Conservation (phyloP, 2,329 filamentous ascomycete species). For the Ceratocystis destructans region DNA sequence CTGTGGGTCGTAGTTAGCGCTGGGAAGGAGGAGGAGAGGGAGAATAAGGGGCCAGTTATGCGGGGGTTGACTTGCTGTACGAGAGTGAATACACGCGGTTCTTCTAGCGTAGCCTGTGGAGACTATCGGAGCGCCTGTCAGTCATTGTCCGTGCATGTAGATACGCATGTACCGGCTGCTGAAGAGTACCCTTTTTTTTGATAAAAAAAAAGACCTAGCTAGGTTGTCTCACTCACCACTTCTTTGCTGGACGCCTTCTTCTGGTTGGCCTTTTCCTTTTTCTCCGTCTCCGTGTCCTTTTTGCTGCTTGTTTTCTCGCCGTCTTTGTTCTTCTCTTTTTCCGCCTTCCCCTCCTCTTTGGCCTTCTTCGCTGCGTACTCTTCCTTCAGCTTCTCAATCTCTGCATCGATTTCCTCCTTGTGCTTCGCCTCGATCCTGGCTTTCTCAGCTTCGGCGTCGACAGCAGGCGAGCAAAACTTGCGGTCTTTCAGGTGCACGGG, state of each 20-base stretch:
- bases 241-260: conserved; percentile 12
- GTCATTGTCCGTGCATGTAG: background rate
- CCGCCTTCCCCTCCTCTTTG: conserved; percentile 54
- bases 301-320: conserved; percentile 33
- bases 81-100: conserved; percentile 68
- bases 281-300: conserved; percentile 27
- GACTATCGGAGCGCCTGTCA: conserved; percentile 2
- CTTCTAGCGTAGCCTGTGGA: conserved; percentile 23
- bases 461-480: conserved; percentile 63
- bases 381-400: conserved; percentile 52
- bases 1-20: conserved; percentile 30
- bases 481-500: conserved; percentile 67
- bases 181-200: too few relatives aligned
- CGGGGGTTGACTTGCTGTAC: conserved; percentile 46
- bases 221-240: background rate
- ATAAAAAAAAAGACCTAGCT: background rate
- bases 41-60: background rate
- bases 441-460: conserved; percentile 54
- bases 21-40: background rate
- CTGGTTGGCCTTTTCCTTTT: conserved; percentile 24
- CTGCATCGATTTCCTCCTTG: conserved; percentile 50
- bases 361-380: conserved; percentile 63
- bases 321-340: conserved; percentile 36
- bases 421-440: conserved; percentile 25
- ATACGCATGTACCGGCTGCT: background rate